phyloP scores from a whole-genome alignment of 257 asterid species.

The Nicotiana sylvestris region DNA sequence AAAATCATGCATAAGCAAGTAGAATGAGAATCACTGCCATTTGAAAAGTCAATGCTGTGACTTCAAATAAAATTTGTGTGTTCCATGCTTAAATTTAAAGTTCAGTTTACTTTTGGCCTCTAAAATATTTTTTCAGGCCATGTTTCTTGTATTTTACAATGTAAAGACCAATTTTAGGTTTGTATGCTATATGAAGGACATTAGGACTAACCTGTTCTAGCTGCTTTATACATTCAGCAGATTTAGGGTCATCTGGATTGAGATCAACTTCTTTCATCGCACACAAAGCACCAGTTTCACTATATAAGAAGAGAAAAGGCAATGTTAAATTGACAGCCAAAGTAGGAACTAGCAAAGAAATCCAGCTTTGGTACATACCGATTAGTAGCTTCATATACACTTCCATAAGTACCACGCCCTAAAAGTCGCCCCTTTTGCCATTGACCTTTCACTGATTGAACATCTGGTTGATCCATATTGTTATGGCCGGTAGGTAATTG shows the following conservation, averaged over 20 bases:
- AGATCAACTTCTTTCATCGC: constrained; percentile 87
- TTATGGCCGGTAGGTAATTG: constrained; percentile 29
- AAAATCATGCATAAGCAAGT: background rate
- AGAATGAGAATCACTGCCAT: background rate
- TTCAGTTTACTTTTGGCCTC: background rate
- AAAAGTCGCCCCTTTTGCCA: constrained; percentile 76
- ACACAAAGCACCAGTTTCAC: constrained; percentile 88
- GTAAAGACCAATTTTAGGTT: background rate
- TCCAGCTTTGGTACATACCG: constrained; percentile 31
- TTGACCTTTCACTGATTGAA: constrained; percentile 46
- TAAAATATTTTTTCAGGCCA: background rate
- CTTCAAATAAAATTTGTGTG: no score
- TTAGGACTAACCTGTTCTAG: constrained; percentile 65
- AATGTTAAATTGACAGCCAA: background rate
- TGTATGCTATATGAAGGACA: background rate
- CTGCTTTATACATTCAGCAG: constrained; percentile 62
- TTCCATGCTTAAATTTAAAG: background rate
- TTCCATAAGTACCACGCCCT: constrained; percentile 88
- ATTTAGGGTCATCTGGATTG: constrained; percentile 62
- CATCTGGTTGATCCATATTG: constrained; percentile 36
- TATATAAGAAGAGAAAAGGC: constrained; percentile 28
- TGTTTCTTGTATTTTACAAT: background rate
- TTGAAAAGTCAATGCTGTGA: background rate
- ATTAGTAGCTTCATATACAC: constrained; percentile 76
- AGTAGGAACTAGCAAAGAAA: background rate